A percentile compares a stretch with the other conserved stretches of the same genome.
phyloP scores from a whole-genome alignment of 2,329 filamentous ascomycete species.

The Chaetoscypha palmicola region DNA sequence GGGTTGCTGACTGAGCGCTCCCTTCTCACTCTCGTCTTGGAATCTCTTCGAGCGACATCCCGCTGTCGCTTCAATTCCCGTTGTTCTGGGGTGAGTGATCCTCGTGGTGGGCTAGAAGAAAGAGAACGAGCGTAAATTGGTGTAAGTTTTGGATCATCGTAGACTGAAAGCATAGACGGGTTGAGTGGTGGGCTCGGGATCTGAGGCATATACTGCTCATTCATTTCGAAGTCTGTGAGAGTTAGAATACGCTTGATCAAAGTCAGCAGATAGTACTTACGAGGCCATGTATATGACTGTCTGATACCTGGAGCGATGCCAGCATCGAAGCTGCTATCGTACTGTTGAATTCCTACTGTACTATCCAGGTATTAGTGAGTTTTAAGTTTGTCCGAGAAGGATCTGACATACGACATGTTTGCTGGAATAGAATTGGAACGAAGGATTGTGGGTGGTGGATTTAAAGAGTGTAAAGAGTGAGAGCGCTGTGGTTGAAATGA shows the following conservation, averaged over 20 bases:
- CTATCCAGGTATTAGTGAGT: slow-evolving; percentile 16
- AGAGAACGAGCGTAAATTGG: slow-evolving; percentile 29
- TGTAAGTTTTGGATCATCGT: slow-evolving; percentile 28
- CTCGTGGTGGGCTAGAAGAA: slow-evolving; percentile 51
- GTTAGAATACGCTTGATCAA: slow-evolving; percentile 13
- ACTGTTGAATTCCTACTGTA: slow-evolving; percentile 29
- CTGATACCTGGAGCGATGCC: slow-evolving; percentile 13
- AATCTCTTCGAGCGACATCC: slow-evolving; percentile 51
- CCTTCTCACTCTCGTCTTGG: slow-evolving; percentile 48
- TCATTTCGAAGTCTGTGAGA: slow-evolving; percentile 26
- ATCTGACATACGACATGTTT: slow-evolving; percentile 25
- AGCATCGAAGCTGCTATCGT: slow-evolving; percentile 28
- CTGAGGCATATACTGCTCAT: slow-evolving; percentile 27
- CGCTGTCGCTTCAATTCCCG: slow-evolving; percentile 55
- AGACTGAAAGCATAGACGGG: slow-evolving; percentile 24
- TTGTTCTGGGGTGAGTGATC: slow-evolving; percentile 50
- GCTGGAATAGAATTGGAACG: slow-evolving; percentile 24
- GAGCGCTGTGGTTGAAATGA: slow-evolving; percentile 14
- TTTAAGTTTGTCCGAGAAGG: neutral
- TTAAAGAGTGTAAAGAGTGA: slow-evolving; percentile 4
- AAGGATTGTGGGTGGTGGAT: slow-evolving; percentile 9
- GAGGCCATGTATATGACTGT: slow-evolving; percentile 30
- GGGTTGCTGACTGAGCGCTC: slow-evolving; percentile 31
- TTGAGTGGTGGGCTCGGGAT: slow-evolving; percentile 22
- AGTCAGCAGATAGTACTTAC: slow-evolving; percentile 19